These are phyloP conservation scores for Platanus orientalis DNA, from an alignment of 164 flowering plant species.

Conservation along the genomic window DNA sequence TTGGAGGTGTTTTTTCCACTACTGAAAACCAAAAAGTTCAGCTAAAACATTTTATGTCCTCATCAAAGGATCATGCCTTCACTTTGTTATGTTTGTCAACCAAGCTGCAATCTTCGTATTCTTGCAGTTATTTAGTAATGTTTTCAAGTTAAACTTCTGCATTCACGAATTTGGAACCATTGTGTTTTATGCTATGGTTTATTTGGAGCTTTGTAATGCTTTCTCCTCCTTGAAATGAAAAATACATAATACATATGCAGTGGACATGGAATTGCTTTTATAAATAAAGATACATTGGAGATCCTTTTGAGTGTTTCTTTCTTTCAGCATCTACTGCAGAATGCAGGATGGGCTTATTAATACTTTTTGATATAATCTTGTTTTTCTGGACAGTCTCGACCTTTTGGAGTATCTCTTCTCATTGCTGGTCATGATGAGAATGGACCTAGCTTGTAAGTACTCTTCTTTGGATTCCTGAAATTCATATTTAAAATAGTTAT, in stretches of 20 bases:
- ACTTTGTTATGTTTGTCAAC: neutral
- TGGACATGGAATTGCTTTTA: neutral
- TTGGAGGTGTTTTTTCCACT: neutral
- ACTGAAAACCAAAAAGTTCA: neutral
- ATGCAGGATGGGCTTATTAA: neutral
- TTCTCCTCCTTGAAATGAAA: neutral
- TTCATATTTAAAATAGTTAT: too few relatives aligned
- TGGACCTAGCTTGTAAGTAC: conserved; percentile 94
- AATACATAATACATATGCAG: neutral
- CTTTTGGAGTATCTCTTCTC: conserved; percentile 97
- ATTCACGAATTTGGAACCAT: too few relatives aligned
- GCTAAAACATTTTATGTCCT: neutral
- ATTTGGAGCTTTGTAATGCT: too few relatives aligned
- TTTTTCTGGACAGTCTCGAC: conserved; percentile 74
- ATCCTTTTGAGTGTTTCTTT: too few relatives aligned
- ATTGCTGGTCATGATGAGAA: conserved; percentile 99
- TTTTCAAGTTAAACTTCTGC: too few relatives aligned
- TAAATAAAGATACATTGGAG: neutral
- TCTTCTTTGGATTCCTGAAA: neutral
- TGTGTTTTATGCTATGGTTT: too few relatives aligned
- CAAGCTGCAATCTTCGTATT: too few relatives aligned
- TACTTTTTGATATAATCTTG: conserved; percentile 11
- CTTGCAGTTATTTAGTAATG: too few relatives aligned
- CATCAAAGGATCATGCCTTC: neutral
- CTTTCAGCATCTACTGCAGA: neutral